phyloP scores from a whole-genome alignment of 2,329 filamentous ascomycete genomes.

The Biscogniauxia marginata region DNA sequence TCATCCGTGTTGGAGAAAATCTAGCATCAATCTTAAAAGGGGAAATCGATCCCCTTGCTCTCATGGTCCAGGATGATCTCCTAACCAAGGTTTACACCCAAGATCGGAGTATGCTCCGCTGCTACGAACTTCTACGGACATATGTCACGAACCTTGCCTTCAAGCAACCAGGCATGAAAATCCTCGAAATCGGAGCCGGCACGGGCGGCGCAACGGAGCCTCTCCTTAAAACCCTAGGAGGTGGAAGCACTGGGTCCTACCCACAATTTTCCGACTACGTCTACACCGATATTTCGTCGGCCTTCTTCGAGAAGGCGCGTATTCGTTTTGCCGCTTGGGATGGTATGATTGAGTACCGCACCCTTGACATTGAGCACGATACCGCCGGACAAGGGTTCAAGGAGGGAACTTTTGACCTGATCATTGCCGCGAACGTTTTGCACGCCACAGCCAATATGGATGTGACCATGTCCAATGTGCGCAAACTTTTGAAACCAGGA shows the following conservation, averaged over 20 bases:
- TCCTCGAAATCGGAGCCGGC: conserved; percentile 19
- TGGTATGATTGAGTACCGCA: conserved; percentile 15
- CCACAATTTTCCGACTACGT: conserved; percentile 22
- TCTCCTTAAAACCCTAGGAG: conserved; percentile 25
- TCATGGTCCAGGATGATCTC: conserved; percentile 12
- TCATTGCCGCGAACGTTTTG: conserved; percentile 18
- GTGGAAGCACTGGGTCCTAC: conserved; percentile 1
- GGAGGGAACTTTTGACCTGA: conserved; percentile 2
- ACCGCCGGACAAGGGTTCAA: conserved; percentile 6
- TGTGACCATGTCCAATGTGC: conserved; percentile 16
- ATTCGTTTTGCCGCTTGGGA: conserved; percentile 23
- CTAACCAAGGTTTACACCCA: conserved; percentile 8
- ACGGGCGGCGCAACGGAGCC: conserved; percentile 16
- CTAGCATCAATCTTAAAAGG: conserved; percentile 7
- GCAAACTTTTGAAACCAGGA: conserved; percentile 19
- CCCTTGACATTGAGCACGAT: conserved; percentile 4
- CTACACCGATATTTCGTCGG: conserved; percentile 42
- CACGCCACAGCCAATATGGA: conserved; percentile 23
- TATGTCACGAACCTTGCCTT: conserved; percentile 14
- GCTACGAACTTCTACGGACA: conserved; percentile 7
- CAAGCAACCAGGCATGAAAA: conserved; percentile 8
- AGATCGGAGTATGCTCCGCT: conserved; percentile 4
- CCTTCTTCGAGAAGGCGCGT: conserved; percentile 38
- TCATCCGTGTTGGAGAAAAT: conserved; percentile 8
- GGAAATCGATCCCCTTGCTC: conserved; percentile 7